A percentile compares a stretch with the other conserved stretches of the same genome.
These are phyloP conservation scores for Mortierella sp. DNA, from an alignment of 371 early-diverging fungal species.

Conservation along the genomic window DNA sequence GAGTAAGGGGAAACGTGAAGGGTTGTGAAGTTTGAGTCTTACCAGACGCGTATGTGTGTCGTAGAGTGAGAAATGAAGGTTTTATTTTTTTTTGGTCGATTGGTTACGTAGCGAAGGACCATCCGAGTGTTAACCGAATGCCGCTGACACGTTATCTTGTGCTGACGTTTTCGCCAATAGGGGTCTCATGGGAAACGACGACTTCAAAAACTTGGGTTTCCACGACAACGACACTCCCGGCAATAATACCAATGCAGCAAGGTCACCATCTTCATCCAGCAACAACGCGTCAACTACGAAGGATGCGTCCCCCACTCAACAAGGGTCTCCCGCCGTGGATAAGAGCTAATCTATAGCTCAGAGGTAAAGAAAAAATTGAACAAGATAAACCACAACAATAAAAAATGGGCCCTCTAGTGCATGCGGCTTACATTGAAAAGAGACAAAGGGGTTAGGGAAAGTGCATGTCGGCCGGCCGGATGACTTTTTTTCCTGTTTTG, in stretches of 20 bases:
- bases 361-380: not conserved
- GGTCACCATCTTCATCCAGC: not conserved
- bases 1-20: no score
- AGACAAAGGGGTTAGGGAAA: not conserved
- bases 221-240: not conserved
- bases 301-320: not conserved
- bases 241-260: not conserved
- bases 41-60: no score
- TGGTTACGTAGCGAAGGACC: no score
- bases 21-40: no score
- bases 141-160: no score
- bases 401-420: not conserved
- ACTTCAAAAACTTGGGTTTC: slow-evolving; percentile 78
- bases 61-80: no score
- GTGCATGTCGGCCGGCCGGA: not conserved
- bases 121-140: no score
- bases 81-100: no score
- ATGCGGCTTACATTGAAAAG: not conserved
- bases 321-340: not conserved
- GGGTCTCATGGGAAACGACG: slow-evolving; percentile 79
- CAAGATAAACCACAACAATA: not conserved
- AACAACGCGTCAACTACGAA: not conserved
- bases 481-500: no score
- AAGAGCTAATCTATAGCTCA: not conserved
- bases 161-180: slow-evolving; percentile 38